These are phyloP conservation scores for Prunella vulgaris DNA, from an alignment of 257 asterid species.

Conservation along the genomic window DNA sequence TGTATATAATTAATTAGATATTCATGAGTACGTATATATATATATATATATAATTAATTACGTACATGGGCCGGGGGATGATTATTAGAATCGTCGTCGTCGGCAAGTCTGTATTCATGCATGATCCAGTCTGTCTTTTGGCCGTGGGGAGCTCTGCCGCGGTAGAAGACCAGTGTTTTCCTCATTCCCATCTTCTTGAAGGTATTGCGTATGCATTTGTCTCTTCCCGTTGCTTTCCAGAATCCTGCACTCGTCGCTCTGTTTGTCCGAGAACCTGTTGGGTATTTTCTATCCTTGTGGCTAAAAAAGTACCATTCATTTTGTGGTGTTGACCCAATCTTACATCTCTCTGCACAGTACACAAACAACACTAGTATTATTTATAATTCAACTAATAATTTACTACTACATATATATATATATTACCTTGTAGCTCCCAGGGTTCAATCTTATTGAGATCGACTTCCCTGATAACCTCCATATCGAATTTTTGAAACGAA, in stretches of 20 bases:
- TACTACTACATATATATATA: too few relatives aligned
- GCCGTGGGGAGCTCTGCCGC: constrained; percentile 95
- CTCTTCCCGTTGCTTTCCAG: constrained; percentile 95
- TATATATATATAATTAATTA: too few relatives aligned
- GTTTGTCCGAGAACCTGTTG: constrained; percentile 83
- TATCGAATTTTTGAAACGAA: constrained; percentile 78
- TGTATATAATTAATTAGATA: too few relatives aligned
- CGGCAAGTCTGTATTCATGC: constrained; percentile 88
- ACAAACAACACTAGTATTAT: too few relatives aligned
- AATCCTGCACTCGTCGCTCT: constrained; percentile 86
- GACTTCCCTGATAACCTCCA: constrained; percentile 86
- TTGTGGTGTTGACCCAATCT: constrained; percentile 88
- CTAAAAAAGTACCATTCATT: constrained; percentile 94
- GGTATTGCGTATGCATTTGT: constrained; percentile 76
- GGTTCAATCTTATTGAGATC: constrained; percentile 91
- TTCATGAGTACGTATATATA: too few relatives aligned
- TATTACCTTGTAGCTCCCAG: constrained; percentile 98
- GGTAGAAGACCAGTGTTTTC: constrained; percentile 82
- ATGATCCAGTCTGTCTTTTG: constrained; percentile 91
- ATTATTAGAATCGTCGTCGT: constrained; percentile 22
- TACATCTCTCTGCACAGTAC: constrained; percentile 48
- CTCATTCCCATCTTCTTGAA: constrained; percentile 82
- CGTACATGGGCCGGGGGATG: too few relatives aligned
- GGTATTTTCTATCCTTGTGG: constrained; percentile 93
- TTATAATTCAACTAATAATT: too few relatives aligned